phyloP scores from a whole-genome alignment of 352 stramenopile species.

The Phytophthora vignae region DNA sequence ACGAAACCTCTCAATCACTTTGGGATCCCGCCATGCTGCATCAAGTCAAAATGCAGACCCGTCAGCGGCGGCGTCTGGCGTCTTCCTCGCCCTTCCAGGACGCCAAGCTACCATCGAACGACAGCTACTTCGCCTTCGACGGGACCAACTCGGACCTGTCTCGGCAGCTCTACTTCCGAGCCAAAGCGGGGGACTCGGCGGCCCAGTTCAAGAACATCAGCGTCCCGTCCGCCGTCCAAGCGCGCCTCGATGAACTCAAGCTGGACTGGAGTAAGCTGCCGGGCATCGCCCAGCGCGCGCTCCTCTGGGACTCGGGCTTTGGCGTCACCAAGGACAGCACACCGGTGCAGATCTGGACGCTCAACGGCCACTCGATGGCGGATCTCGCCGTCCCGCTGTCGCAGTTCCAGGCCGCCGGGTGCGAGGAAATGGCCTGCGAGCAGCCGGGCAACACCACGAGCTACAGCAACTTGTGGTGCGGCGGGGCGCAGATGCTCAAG shows the following conservation, averaged over 20 bases:
- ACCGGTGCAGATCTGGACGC: constrained; percentile 29
- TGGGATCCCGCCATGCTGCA: neutral
- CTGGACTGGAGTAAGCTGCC: constrained; percentile 14
- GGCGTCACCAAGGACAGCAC: neutral
- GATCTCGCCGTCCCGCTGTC: constrained; percentile 24
- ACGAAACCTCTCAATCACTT: neutral
- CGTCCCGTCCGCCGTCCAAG: neutral
- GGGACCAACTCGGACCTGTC: constrained; percentile 6
- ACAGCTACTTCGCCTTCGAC: constrained; percentile 4
- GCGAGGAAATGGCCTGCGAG: constrained; percentile 14
- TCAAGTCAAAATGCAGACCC: neutral
- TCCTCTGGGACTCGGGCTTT: constrained; percentile 38
- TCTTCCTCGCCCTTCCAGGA: neutral
- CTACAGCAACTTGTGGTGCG: constrained; percentile 27
- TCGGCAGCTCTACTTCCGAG: constrained; percentile 1
- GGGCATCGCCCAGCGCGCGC: constrained; percentile 29
- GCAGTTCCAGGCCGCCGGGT: constrained; percentile 10
- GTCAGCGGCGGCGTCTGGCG: neutral
- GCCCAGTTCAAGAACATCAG: neutral
- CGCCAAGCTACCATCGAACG: constrained; percentile 2
- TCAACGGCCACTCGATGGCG: constrained; percentile 17
- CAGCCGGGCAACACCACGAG: constrained; percentile 22
- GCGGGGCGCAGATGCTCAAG: constrained; percentile 24
- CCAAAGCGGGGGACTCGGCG: neutral
- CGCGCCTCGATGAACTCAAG: neutral